Conservation (phyloP, 768 basidiomycete species). For the Rhizopogon vinicolor region DNA sequence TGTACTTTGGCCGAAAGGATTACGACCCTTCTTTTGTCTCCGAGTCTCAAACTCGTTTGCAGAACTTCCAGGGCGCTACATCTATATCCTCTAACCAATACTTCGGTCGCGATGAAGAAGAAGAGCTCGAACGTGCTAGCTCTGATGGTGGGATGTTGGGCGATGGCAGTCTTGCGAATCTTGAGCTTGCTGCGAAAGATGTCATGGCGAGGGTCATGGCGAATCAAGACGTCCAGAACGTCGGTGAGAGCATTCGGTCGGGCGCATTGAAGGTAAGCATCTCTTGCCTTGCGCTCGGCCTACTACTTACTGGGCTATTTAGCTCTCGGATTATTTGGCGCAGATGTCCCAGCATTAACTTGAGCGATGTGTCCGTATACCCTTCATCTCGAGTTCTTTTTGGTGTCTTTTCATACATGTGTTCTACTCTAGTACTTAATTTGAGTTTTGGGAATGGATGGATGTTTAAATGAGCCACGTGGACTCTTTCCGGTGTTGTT, state of each 20-base stretch:
- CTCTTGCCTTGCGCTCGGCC: neutral
- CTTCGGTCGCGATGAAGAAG: constrained; percentile 91
- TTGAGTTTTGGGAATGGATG: neutral
- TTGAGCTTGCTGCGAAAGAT: constrained; percentile 70
- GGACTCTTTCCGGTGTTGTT: constrained; percentile 3
- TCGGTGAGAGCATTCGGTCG: constrained; percentile 70
- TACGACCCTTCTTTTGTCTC: constrained; percentile 70
- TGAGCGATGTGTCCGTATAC: neutral
- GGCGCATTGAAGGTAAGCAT: constrained; percentile 76
- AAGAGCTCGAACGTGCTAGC: constrained; percentile 33
- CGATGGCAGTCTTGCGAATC: constrained; percentile 46
- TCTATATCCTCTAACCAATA: constrained; percentile 95
- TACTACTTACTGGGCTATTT: neutral
- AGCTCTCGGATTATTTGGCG: constrained; percentile 67
- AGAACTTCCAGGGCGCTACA: constrained; percentile 85
- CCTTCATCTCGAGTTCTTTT: neutral
- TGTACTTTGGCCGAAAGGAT: constrained; percentile 88
- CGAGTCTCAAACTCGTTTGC: constrained; percentile 80
- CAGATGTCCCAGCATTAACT: constrained; percentile 52
- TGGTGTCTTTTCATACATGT: neutral
- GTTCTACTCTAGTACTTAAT: neutral
- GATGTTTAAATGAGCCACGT: neutral
- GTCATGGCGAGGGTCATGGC: constrained; percentile 68
- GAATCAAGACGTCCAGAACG: constrained; percentile 85
- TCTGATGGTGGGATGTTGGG: constrained; percentile 53